A percentile compares a stretch with the other conserved stretches of the same genome.
phyloP scores from a whole-genome alignment of 2,329 filamentous ascomycete species.

The Penicillium nordicum region DNA sequence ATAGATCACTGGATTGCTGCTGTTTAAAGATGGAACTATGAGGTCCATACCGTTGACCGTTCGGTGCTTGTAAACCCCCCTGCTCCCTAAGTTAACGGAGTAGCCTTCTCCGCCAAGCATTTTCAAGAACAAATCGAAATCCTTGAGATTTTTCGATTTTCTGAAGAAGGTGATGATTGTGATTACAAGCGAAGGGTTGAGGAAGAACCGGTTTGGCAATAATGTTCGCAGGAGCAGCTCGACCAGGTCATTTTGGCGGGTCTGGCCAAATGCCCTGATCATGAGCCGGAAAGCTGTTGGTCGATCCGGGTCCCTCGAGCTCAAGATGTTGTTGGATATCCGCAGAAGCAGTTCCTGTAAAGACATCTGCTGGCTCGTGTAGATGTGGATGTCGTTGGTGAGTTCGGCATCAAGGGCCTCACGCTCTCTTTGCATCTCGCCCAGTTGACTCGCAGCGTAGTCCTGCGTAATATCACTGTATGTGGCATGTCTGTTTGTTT shows the following conservation, averaged over 20 bases:
- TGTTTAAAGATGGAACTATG: conserved; percentile 34
- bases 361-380: conserved; percentile 29
- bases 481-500: conserved; percentile 20
- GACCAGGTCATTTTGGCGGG: conserved; percentile 40
- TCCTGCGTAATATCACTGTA: conserved; percentile 34
- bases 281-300: conserved; percentile 33
- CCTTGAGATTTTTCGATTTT: conserved; percentile 40
- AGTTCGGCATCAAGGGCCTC: conserved; percentile 29
- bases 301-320: conserved; percentile 37
- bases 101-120: conserved; percentile 37
- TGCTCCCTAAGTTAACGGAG: conserved; percentile 32
- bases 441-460: conserved; percentile 20
- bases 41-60: conserved; percentile 38
- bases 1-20: conserved; percentile 34
- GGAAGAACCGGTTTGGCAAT: conserved; percentile 36
- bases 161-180: conserved; percentile 38
- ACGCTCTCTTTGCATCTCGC: conserved; percentile 17
- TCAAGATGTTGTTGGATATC: conserved; percentile 35
- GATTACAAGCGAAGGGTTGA: conserved; percentile 37
- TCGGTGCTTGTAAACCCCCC: conserved; percentile 24
- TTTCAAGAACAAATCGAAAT: conserved; percentile 41
- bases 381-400: conserved; percentile 29
- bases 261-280: conserved; percentile 38
- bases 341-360: conserved; percentile 37
- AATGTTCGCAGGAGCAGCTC: conserved; percentile 39